Evolutionary conservation across 129 eudicot genomes (phyloP).

Genomic region (Deinandra increscens): DNA sequence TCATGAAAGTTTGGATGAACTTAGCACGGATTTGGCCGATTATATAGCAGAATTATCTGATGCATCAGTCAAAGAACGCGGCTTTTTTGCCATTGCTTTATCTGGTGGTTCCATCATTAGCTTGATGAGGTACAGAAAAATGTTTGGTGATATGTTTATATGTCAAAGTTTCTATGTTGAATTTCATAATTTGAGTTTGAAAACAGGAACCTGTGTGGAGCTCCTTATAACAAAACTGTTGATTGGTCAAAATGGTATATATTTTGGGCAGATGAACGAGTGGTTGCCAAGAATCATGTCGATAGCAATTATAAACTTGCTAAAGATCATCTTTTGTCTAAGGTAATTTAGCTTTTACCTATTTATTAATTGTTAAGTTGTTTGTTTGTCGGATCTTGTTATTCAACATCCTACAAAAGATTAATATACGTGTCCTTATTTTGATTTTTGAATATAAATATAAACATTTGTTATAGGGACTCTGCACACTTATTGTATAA

Average conservation of each 20-base stretch:
- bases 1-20: slow-evolving; percentile 70
- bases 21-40: slow-evolving; percentile 84
- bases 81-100: slow-evolving; percentile 79
- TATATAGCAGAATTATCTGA: slow-evolving; percentile 85
- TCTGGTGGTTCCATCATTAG: slow-evolving; percentile 88
- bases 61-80: slow-evolving; percentile 74
- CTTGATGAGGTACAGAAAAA: slow-evolving; percentile 56
- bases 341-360: slow-evolving; percentile 44
- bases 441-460: slow-evolving; percentile 13
- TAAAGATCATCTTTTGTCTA: slow-evolving; percentile 72
- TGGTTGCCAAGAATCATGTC: slow-evolving; percentile 69
- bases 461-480: neutral
- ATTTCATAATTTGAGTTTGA: slow-evolving; percentile 15
- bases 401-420: neutral
- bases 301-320: slow-evolving; percentile 94
- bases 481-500: neutral
- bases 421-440: neutral
- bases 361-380: too few species aligned
- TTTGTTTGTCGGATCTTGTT: too few species aligned
- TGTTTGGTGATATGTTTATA: neutral
- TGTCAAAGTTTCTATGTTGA: neutral
- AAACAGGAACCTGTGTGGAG: slow-evolving; percentile 81
- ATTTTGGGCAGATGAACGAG: slow-evolving; percentile 97
- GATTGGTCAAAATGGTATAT: slow-evolving; percentile 96
- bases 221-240: slow-evolving; percentile 82